Evolutionary conservation across 2,329 filamentous ascomycete genomes (phyloP).

Genomic region (Ceratocystiopsis sp.): DNA sequence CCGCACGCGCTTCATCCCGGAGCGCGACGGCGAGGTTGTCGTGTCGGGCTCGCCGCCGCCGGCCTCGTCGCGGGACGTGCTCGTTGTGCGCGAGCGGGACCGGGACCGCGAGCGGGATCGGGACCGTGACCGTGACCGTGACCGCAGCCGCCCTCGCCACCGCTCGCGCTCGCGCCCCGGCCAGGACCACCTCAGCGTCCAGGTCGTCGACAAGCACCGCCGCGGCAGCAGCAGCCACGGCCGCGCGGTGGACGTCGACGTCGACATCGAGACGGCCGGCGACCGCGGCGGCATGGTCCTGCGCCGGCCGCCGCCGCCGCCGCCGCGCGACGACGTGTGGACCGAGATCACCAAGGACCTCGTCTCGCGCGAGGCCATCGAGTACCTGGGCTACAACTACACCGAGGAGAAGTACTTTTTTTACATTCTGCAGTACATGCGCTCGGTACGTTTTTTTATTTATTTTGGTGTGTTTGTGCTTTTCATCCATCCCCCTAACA

Average conservation of each 20-base stretch:
- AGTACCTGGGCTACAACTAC: constrained; percentile 68
- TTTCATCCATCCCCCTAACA: constrained; percentile 14
- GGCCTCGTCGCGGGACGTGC: too few species aligned
- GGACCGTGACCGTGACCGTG: constrained; percentile 12
- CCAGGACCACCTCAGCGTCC: constrained; percentile 25
- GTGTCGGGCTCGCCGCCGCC: too few species aligned
- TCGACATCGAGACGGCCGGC: constrained; percentile 39
- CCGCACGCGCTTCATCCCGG: constrained; percentile 55
- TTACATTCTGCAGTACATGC: constrained; percentile 82
- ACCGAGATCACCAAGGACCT: constrained; percentile 94
- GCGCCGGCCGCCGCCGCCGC: constrained; percentile 21
- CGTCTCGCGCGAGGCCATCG: constrained; percentile 72
- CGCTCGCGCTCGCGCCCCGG: too few species aligned
- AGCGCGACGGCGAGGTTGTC: constrained; percentile 32
- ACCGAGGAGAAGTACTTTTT: constrained; percentile 83
- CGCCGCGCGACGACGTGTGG: constrained; percentile 57
- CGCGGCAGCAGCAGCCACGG: constrained; percentile 6
- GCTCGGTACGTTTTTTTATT: constrained; percentile 34
- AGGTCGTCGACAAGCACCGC: constrained; percentile 25
- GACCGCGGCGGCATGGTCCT: constrained; percentile 21
- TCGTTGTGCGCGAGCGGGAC: constrained; percentile 2
- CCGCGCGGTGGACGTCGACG: constrained; percentile 27
- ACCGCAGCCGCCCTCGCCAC: not conserved
- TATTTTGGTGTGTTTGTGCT: not conserved
- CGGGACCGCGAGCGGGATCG: constrained; percentile 9